phyloP scores from a whole-genome alignment of 2,329 filamentous ascomycete genomes.

The Cladosporium halotolerans region DNA sequence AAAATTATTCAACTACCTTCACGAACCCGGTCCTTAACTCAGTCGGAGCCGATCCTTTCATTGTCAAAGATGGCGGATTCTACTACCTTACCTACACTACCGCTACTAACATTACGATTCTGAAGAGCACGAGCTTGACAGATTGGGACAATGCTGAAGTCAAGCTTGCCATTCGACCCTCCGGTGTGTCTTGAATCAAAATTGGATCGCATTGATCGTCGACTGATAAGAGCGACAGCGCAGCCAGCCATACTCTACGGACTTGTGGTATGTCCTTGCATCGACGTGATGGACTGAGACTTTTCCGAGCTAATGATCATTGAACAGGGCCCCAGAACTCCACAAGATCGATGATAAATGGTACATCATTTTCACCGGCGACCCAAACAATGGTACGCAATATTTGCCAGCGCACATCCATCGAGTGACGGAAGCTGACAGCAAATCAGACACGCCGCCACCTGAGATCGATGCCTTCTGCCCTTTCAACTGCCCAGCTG shows the following conservation, averaged over 20 bases:
- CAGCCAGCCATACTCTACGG: slow-evolving; percentile 40
- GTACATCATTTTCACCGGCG: slow-evolving; percentile 50
- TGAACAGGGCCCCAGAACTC: slow-evolving; percentile 33
- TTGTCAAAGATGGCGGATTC: slow-evolving; percentile 35
- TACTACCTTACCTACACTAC: slow-evolving; percentile 44
- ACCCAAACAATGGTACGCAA: slow-evolving; percentile 32
- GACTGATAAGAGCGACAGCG: slow-evolving; percentile 13
- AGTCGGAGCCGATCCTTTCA: slow-evolving; percentile 43
- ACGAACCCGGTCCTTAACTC: slow-evolving; percentile 39
- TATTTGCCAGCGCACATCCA: neutral
- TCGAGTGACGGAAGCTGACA: neutral
- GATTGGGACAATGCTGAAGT: slow-evolving; percentile 41
- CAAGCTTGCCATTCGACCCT: slow-evolving; percentile 39
- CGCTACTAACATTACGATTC: slow-evolving; percentile 38
- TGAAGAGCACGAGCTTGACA: slow-evolving; percentile 37
- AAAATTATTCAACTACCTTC: slow-evolving; percentile 31
- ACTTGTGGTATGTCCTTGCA: slow-evolving; percentile 34
- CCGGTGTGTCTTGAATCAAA: slow-evolving; percentile 17
- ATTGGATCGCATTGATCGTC: neutral
- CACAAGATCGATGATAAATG: slow-evolving; percentile 42
- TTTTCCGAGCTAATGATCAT: no score
- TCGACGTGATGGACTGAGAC: no score
- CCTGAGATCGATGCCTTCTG: slow-evolving; percentile 45
- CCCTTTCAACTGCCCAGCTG: slow-evolving; percentile 44
- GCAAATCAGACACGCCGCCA: slow-evolving; percentile 35